Conservation (phyloP, 257 asterid genomes). For the Craterostigma plantagineum region DNA sequence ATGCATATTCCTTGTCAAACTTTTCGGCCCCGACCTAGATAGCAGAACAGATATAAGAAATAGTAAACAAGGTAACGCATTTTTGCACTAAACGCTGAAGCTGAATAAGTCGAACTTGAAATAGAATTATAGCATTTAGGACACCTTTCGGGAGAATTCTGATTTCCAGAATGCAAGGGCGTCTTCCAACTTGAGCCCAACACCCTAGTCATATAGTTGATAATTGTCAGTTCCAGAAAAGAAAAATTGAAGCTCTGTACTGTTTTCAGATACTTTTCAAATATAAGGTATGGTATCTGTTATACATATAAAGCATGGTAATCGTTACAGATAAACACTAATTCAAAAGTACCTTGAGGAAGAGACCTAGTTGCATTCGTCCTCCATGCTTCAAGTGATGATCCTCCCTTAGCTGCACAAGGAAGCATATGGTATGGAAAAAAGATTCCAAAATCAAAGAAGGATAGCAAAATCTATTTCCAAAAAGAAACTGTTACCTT, state of each 20-base stretch:
- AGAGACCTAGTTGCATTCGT: conserved; percentile 67
- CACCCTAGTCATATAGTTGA: conserved; percentile 36
- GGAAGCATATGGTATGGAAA: background rate
- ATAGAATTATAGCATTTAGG: conserved; percentile 3
- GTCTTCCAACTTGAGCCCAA: conserved; percentile 90
- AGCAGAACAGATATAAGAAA: conserved; percentile 9
- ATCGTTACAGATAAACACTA: too few relatives aligned
- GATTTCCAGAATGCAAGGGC: conserved; percentile 97
- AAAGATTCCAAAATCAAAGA: background rate
- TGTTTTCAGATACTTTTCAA: too few relatives aligned
- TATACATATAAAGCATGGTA: too few relatives aligned
- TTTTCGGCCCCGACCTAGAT: conserved; percentile 85
- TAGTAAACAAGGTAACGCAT: too few relatives aligned
- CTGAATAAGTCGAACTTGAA: too few relatives aligned
- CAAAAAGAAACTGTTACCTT: conserved; percentile 30
- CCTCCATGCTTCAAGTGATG: conserved; percentile 99
- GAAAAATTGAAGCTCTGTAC: conserved; percentile 2
- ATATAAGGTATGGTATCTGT: too few relatives aligned
- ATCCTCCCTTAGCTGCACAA: conserved; percentile 80
- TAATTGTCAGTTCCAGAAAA: conserved; percentile 2
- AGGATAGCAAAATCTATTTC: too few relatives aligned
- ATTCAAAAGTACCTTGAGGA: background rate
- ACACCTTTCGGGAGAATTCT: conserved; percentile 84
- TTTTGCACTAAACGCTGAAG: too few relatives aligned
- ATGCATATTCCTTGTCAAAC: conserved; percentile 90